phyloP scores from a whole-genome alignment of 148 eudicot genomes.

The Camellia japonica region DNA sequence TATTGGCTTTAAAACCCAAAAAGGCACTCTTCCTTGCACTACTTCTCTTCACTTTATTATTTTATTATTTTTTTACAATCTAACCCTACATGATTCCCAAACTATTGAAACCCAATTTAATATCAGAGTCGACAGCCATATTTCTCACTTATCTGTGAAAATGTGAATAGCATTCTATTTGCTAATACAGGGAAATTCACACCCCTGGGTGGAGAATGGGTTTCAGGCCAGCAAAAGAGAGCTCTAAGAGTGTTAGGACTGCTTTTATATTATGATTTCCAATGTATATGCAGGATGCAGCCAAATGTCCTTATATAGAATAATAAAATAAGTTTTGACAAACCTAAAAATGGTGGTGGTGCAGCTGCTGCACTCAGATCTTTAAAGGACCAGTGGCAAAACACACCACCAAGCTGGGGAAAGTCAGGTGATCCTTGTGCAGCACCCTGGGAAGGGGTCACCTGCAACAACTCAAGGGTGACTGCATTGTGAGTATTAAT shows the following conservation, averaged over 20 bases:
- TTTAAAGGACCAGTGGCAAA: constrained; percentile 62
- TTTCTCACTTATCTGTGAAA: not conserved
- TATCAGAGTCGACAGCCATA: not conserved
- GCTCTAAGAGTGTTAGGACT: not conserved
- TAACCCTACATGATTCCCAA: not conserved
- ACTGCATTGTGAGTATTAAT: constrained; percentile 55
- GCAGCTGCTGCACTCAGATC: constrained; percentile 69
- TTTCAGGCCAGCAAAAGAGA: not conserved
- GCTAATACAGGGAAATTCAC: too few relatives aligned
- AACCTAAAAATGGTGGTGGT: constrained; percentile 9
- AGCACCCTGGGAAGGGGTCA: constrained; percentile 75
- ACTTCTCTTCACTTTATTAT: not conserved
- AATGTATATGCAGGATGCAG: not conserved
- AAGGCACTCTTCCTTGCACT: not conserved
- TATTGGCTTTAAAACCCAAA: not conserved
- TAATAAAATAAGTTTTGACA: not conserved
- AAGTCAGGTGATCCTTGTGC: constrained; percentile 82
- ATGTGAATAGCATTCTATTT: not conserved
- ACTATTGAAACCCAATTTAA: not conserved
- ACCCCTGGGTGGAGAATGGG: not conserved
- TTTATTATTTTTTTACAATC: not conserved
- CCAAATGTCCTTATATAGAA: not conserved
- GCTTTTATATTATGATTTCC: not conserved
- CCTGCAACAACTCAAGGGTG: constrained; percentile 67
- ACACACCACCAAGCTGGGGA: constrained; percentile 78